These are phyloP conservation scores for Phytophthora sansomeana DNA, from an alignment of 352 stramenopile genomes.

Conservation along the genomic window DNA sequence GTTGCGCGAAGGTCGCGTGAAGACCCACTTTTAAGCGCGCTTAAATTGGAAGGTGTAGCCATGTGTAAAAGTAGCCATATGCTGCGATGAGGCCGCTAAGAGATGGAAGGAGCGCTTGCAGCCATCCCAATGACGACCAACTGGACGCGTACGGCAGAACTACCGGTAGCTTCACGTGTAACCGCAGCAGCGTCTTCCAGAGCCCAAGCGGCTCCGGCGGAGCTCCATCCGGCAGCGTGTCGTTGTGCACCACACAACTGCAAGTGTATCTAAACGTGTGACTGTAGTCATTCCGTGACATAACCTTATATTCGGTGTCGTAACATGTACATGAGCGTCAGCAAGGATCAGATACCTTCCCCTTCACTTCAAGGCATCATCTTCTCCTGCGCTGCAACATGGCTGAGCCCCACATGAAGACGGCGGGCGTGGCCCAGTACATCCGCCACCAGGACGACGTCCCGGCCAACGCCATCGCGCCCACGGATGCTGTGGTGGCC, in stretches of 20 bases:
- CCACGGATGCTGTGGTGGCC: conserved; percentile 57
- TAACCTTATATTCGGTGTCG: conserved; percentile 15
- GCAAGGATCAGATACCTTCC: conserved; percentile 18
- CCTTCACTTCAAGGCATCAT: conserved; percentile 7
- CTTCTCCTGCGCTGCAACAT: conserved; percentile 37
- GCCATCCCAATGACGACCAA: too few relatives aligned
- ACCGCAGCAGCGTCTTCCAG: too few relatives aligned
- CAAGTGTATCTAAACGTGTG: conserved; percentile 17
- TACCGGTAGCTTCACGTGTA: too few relatives aligned
- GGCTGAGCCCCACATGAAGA: conserved; percentile 89
- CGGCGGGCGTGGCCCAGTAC: conserved; percentile 76
- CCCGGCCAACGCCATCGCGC: conserved; percentile 73
- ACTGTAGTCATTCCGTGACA: not conserved
- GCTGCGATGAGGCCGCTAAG: too few relatives aligned
- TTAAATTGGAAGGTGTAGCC: conserved; percentile 10
- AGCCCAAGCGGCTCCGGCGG: too few relatives aligned
- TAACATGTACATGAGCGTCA: conserved; percentile 3
- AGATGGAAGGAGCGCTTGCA: too few relatives aligned
- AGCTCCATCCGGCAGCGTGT: not conserved
- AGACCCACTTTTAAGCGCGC: conserved; percentile 17
- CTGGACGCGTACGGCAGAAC: too few relatives aligned
- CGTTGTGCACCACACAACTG: not conserved
- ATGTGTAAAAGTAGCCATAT: not conserved
- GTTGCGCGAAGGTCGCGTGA: not conserved
- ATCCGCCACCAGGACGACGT: conserved; percentile 83